These are phyloP conservation scores for Papiliotrema fonsecae DNA, from an alignment of 1,284 basidiomycete species.

Conservation along the genomic window DNA sequence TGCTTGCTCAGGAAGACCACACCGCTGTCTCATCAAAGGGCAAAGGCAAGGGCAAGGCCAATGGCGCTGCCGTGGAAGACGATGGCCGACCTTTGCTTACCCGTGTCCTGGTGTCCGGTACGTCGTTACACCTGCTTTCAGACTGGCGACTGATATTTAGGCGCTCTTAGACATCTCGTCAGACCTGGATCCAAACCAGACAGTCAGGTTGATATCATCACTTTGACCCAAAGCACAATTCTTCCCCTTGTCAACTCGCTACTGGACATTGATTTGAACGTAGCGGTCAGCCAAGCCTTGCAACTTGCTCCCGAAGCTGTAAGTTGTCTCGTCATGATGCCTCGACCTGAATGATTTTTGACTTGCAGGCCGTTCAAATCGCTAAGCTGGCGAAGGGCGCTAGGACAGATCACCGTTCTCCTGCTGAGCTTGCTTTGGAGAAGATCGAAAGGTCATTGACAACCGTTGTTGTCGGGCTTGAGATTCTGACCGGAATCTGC, in stretches of 20 bases:
- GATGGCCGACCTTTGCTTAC: constrained; percentile 51
- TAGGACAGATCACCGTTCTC: constrained; percentile 60
- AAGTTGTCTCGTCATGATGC: constrained; percentile 14
- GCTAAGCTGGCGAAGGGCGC: constrained; percentile 24
- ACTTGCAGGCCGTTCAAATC: background rate
- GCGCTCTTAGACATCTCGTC: constrained; percentile 69
- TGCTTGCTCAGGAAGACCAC: constrained; percentile 56
- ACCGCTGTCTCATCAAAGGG: constrained; percentile 15
- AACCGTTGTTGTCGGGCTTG: constrained; percentile 71
- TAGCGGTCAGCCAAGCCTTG: constrained; percentile 55
- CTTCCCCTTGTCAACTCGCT: constrained; percentile 68
- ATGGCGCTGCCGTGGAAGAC: constrained; percentile 28
- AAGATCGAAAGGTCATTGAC: constrained; percentile 66
- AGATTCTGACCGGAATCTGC: constrained; percentile 79
- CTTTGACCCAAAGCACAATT: constrained; percentile 57
- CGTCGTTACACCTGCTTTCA: background rate
- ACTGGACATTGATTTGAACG: constrained; percentile 60
- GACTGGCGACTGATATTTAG: constrained; percentile 44
- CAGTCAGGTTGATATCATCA: constrained; percentile 51
- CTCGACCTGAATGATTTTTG: background rate
- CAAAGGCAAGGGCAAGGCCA: constrained; percentile 51
- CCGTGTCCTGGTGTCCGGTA: constrained; percentile 67
- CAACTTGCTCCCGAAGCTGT: constrained; percentile 58
- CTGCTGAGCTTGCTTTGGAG: constrained; percentile 64
- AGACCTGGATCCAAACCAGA: constrained; percentile 61